These are phyloP conservation scores for Leishmania mexicana DNA, from an alignment of 208 protist species.

Conservation along the genomic window DNA sequence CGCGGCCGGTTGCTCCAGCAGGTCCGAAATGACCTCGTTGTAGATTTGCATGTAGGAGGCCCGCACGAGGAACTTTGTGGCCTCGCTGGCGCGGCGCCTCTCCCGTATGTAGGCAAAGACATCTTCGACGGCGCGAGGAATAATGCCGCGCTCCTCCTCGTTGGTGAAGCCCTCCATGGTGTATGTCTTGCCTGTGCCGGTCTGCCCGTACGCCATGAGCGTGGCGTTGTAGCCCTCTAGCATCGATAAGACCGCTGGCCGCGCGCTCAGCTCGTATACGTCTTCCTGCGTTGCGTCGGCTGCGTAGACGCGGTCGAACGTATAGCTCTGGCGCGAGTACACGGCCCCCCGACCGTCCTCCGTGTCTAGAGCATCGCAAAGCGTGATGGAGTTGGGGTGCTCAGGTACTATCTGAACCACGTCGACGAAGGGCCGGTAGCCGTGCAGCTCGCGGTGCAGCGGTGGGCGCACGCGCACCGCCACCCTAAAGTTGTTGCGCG, in stretches of 20 bases:
- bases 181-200: slow-evolving; percentile 87
- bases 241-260: slow-evolving; percentile 71
- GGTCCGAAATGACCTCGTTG: slow-evolving; percentile 89
- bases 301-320: slow-evolving; percentile 73
- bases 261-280: slow-evolving; percentile 77
- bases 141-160: slow-evolving; percentile 82
- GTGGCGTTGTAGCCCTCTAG: slow-evolving; percentile 87
- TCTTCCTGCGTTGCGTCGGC: slow-evolving; percentile 53
- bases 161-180: slow-evolving; percentile 90
- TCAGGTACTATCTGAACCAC: slow-evolving; percentile 62
- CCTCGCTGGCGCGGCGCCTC: slow-evolving; percentile 12
- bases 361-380: slow-evolving; percentile 77
- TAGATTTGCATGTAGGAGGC: slow-evolving; percentile 92
- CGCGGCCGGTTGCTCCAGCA: slow-evolving; percentile 40
- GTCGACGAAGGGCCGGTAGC: slow-evolving; percentile 59
- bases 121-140: slow-evolving; percentile 67
- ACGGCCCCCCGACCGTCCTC: slow-evolving; percentile 55
- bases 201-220: slow-evolving; percentile 91
- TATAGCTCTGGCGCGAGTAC: slow-evolving; percentile 78
- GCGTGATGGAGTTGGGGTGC: slow-evolving; percentile 55
- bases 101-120: slow-evolving; percentile 56
- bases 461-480: slow-evolving; percentile 90
- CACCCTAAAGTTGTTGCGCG: slow-evolving; percentile 77
- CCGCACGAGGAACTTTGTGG: slow-evolving; percentile 54
- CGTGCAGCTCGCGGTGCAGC: slow-evolving; percentile 75